Evolutionary conservation across 2,329 filamentous ascomycete genomes (phyloP), one percentile per base, ranked within the genome.

Genomic region (Parastagonospora avenae): DNA sequence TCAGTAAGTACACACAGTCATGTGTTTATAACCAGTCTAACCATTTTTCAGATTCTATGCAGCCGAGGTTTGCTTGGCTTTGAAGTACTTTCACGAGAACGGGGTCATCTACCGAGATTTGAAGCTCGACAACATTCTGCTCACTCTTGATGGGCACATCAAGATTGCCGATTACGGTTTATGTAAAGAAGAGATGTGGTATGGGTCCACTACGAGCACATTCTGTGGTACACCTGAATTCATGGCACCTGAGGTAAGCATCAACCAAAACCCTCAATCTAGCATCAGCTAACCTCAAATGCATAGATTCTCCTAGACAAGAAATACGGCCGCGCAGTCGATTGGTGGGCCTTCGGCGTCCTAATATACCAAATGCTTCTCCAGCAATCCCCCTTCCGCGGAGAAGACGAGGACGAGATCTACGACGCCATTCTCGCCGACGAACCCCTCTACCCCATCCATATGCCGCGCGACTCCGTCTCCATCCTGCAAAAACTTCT

Each of bases 121-220:
- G 73, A 91, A 91, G 73, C 80, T 90, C 52, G 88, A 91, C 74
- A 91, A 99, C 74, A 99, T 99, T 70, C 83, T 99, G 40, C 80
- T 99, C 67, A 95, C 92, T 1, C 82, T 96, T 39, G 94, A 99
- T 70, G 94, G 94, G 24, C 94, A 99, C 74, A 96, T 99, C 80
- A 97, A 97, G 82, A 92, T 99, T 80, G 94, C 85, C 46, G 94
- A 99, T 82, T 99, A 96, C 73, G 94, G 94, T 85, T 85, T 99
- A 42, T 99, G 95, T 80, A 99, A 99, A 77, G 94, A 99, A 73
- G 92, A 99, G 66, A 99, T 99, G 94, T 99, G 93, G 92, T 99
- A 95, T 71, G 92, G 92, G 37, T 93, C 90, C 48, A 97, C 90
- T 2, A 99, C 94, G 0, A 93, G 92, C 77, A 99, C 94, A 7